Evolutionary conservation across 2,329 filamentous ascomycete genomes (phyloP), one percentile per base, ranked within the genome.

Genomic region (Monosporascus ibericus): DNA sequence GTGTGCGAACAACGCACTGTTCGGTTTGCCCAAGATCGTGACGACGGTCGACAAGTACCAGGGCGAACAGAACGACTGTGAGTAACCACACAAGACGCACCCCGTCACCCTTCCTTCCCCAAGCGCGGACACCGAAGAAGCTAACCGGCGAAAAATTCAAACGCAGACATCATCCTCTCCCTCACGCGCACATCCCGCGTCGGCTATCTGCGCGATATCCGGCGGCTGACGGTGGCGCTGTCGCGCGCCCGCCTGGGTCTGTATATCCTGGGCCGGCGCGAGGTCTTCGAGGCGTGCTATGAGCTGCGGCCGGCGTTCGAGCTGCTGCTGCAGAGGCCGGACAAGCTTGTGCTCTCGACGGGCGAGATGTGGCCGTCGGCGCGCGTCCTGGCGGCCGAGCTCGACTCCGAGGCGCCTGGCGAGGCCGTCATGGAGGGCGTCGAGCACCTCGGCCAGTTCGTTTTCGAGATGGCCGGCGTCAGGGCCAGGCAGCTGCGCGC

Each of bases 31-130:
- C 18, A 88, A 86, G 70, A 86, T 88, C 50, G 90, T 99, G 27
- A 92, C 90, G 3, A 99, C 95, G 5, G 92, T 99, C 57, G 94
- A 99, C 74, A 96, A 96, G 70, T 99, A 97, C 65, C 94, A 99
- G 74, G 95, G 94, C 68, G 94, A 99, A 76, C 94, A 99, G 72
- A 99, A 99, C 71, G 94, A 99, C 66, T 97, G 90, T 94, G 79
- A 79, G 88, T 83, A 52, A 39, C 6, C n/a, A 18, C 36, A 14
- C 47, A 25, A 38, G 27, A 36, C 6, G 14, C 20, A 24, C 22
- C 24, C 46, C 27, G 18, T n/a, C 17, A 40, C 8, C 17, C 17
- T n/a, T 34, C n/a, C 53, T 51, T 36, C 47, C 20, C 25, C 52
- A 42, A 44, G 15, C 39, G 24, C n/a, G 9, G 25, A 37, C 15